A percentile compares a stretch with the other conserved stretches of the same genome.
These are phyloP conservation scores for Cercophora samala DNA, from an alignment of 495 filamentous ascomycete genomes.

Conservation along the genomic window DNA sequence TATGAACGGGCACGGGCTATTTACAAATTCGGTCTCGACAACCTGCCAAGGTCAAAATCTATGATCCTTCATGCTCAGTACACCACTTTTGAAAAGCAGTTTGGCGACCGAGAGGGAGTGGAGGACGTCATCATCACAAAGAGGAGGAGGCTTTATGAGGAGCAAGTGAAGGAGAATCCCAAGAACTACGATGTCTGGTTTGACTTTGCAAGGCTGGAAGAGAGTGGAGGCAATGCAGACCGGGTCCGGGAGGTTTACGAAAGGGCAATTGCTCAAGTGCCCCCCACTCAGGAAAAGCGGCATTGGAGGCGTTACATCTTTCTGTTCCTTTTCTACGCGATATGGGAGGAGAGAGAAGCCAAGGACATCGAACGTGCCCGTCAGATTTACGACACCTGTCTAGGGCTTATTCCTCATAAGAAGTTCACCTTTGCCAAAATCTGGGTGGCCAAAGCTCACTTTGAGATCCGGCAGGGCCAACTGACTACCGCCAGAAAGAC, in stretches of 20 bases:
- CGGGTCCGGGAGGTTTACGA: conserved; percentile 91
- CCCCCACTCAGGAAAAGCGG: conserved; percentile 92
- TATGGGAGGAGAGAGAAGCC: conserved; percentile 86
- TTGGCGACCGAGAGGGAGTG: conserved; percentile 87
- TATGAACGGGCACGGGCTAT: conserved; percentile 94
- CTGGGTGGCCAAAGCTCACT: conserved; percentile 90
- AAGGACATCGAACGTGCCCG: conserved; percentile 76
- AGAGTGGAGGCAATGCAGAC: conserved; percentile 73
- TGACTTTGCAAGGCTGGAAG: conserved; percentile 89
- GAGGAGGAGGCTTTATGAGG: conserved; percentile 87
- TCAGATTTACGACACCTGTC: conserved; percentile 85
- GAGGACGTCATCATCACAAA: conserved; percentile 96
- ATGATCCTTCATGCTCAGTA: conserved; percentile 84
- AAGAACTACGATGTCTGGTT: conserved; percentile 97
- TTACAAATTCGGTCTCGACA: conserved; percentile 93
- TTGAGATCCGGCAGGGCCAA: conserved; percentile 84
- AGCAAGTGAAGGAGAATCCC: conserved; percentile 85
- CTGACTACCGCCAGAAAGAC: conserved; percentile 78
- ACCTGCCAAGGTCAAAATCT: conserved; percentile 82
- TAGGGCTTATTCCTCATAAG: conserved; percentile 89
- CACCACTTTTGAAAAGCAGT: conserved; percentile 97
- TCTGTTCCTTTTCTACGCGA: conserved; percentile 94
- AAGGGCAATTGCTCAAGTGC: conserved; percentile 91
- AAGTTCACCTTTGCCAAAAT: conserved; percentile 97
- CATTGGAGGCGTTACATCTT: conserved; percentile 98